A percentile compares a stretch with the other conserved stretches of the same genome.
Evolutionary conservation across 345 rosid species (phyloP).

Genomic region (Salix suchowensis): DNA sequence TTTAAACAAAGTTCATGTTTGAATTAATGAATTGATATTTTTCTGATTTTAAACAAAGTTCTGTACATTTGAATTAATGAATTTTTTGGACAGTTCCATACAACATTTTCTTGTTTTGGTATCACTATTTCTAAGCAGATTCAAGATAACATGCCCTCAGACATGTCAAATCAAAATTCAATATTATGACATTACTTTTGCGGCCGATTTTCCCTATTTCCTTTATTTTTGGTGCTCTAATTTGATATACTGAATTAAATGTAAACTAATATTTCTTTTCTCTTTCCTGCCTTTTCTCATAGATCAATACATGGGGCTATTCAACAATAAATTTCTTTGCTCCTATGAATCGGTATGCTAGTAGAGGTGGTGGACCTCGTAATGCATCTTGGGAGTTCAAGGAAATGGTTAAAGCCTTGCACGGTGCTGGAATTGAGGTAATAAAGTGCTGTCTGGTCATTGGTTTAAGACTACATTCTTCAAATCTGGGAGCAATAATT

Average conservation of each 20-base stretch:
- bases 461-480: not conserved
- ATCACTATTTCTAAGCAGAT: too few relatives aligned
- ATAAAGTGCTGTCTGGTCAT: constrained; percentile 4
- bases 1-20: too few relatives aligned
- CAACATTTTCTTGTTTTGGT: too few relatives aligned
- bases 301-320: constrained; percentile 98
- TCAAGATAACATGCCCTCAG: too few relatives aligned
- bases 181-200: too few relatives aligned
- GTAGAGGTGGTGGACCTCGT: constrained; percentile 73
- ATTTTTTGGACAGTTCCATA: too few relatives aligned
- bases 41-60: too few relatives aligned
- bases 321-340: constrained; percentile 95
- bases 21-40: too few relatives aligned
- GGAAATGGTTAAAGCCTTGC: constrained; percentile 94
- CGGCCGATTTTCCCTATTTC: not conserved
- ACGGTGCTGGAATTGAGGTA: constrained; percentile 91
- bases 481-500: not conserved
- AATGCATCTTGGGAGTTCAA: constrained; percentile 80
- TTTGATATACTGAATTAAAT: not conserved
- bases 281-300: constrained; percentile 4
- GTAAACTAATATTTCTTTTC: not conserved
- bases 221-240: not conserved
- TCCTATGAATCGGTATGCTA: constrained; percentile 94
- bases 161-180: too few relatives aligned
- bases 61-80: too few relatives aligned